These are phyloP conservation scores for Gossypium sturtianum DNA, from an alignment of 345 rosid species.

Conservation along the genomic window DNA sequence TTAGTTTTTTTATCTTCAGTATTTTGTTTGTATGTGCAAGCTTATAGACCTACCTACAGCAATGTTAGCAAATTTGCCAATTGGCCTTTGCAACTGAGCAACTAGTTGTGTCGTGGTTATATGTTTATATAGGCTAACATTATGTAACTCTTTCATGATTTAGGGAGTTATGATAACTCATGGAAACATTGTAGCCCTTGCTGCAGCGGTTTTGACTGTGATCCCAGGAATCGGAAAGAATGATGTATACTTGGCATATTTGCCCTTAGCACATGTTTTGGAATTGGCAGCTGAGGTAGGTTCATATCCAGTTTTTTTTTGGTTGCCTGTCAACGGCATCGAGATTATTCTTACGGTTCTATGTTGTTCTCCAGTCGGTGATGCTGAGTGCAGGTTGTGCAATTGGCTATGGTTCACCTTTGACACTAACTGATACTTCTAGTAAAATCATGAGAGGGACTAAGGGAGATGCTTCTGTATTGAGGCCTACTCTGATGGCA, in stretches of 20 bases:
- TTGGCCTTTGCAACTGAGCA: not conserved
- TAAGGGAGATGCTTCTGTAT: conserved; percentile 75
- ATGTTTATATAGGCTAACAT: conserved; percentile 17
- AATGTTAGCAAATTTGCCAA: not conserved
- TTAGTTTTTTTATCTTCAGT: not conserved
- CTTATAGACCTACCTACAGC: not conserved
- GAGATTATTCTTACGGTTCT: conserved; percentile 18
- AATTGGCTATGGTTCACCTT: conserved; percentile 81
- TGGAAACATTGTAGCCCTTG: conserved; percentile 71
- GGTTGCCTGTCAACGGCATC: not conserved
- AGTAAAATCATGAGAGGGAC: conserved; percentile 85
- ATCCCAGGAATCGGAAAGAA: conserved; percentile 47
- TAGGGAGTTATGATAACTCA: conserved; percentile 97
- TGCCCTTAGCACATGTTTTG: conserved; percentile 94
- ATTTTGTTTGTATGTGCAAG: not conserved
- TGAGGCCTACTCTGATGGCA: conserved; percentile 77
- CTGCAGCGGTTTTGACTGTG: conserved; percentile 70
- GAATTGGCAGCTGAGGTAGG: conserved; percentile 89
- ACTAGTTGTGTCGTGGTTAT: not conserved
- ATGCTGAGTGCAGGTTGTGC: conserved; percentile 62
- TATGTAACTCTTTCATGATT: conserved; percentile 15
- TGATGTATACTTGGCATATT: conserved; percentile 70
- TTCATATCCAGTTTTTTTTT: not conserved
- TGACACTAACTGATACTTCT: conserved; percentile 79
- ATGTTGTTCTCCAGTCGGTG: conserved; percentile 48